Conservation (phyloP, 768 basidiomycete genomes). For the Mycena crocata region DNA sequence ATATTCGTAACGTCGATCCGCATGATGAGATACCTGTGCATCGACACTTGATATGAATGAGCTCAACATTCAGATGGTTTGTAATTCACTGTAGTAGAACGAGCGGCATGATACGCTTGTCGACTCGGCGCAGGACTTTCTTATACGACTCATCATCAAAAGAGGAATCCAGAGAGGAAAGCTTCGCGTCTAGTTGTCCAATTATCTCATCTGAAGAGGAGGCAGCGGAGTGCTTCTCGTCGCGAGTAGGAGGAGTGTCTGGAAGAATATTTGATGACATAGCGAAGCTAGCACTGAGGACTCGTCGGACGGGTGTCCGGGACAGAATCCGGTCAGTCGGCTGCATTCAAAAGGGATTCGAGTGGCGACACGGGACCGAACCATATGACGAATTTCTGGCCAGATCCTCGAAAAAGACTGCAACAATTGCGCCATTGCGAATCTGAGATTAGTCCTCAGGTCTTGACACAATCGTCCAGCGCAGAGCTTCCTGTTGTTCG, state of each 20-base stretch:
- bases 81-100: conserved; percentile 31
- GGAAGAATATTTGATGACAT: conserved; percentile 18
- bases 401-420: neutral
- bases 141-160: conserved; percentile 17
- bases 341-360: conserved; percentile 15
- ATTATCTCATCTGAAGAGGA: conserved; percentile 13
- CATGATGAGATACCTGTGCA: conserved; percentile 35
- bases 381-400: conserved; percentile 7
- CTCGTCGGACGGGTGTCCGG: conserved; percentile 1
- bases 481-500: too few relatives aligned
- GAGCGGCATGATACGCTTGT: conserved; percentile 21
- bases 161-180: conserved; percentile 2
- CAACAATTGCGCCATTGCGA: conserved; percentile 21
- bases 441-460: too few relatives aligned
- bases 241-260: conserved; percentile 12
- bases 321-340: neutral
- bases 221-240: conserved; percentile 14
- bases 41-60: neutral
- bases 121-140: conserved; percentile 26
- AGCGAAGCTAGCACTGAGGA: neutral
- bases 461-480: too few relatives aligned
- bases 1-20: conserved; percentile 38
- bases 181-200: conserved; percentile 18
- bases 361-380: conserved; percentile 14
- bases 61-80: neutral